Evolutionary conservation across 768 basidiomycete species (phyloP), one percentile per base, ranked within the genome.

Genomic region (Tricholoma flavovirens): DNA sequence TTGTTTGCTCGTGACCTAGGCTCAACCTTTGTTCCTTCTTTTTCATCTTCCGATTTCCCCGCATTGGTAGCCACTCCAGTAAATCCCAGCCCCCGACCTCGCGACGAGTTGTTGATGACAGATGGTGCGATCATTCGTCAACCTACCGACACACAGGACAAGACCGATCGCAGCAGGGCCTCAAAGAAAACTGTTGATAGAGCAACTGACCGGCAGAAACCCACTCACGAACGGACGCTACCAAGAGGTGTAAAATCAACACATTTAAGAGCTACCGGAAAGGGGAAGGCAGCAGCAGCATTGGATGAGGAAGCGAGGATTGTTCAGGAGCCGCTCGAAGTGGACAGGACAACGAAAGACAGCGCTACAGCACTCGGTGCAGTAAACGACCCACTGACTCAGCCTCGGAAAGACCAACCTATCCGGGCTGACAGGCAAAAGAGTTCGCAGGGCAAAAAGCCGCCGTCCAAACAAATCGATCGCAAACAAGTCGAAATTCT

Each of bases 21-120:
- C 71, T 73, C 79, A 51, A 71, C 76, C 57, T 74, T 83, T 56
- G 82, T 84, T 56, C 71, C 77, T 53, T 71, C 77, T 55, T 73
- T 90, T 54, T 88, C 88, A 59, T 73, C 83, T 38, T 73, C 81
- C 66, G 90, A 92, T 69, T 92, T 92, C 67, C 90, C 89, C 53
- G 87, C 88, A 35, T 75, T 92, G 57, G 71, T 78, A 59, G 58
- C 68, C 57, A 70, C 64, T 57, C 59, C 75, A 66, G 59, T 72
- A 63, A 69, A 71, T 49, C 54, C 68, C 55, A 59, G 61, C 19
- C 55, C 62, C 49, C 59, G 57, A 56, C 35, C 62, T 54, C 71
- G 51, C 38, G 64, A 68, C 45, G 69, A 67, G 12, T 64, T 70
- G 43, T 69, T 69, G 36, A 56, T 69, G 15, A 66, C 71, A 45